These are phyloP conservation scores for Oryza coarctata DNA, from an alignment of 176 grass and related monocot species.

Conservation along the genomic window DNA sequence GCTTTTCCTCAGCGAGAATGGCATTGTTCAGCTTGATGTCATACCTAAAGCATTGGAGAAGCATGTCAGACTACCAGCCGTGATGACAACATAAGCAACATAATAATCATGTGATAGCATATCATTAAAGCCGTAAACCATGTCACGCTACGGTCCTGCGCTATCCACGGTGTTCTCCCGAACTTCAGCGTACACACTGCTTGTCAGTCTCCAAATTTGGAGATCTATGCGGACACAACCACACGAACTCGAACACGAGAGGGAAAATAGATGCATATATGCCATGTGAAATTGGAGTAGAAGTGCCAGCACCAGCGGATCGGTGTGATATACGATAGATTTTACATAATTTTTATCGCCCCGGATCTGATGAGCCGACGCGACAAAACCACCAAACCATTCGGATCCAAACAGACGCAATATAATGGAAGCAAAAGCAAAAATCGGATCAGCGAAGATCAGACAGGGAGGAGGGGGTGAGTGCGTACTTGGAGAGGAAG, in stretches of 20 bases:
- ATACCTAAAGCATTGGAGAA: constrained; percentile 59
- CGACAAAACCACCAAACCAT: not conserved
- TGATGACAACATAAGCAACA: constrained; percentile 10
- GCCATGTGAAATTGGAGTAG: not conserved
- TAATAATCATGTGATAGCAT: constrained; percentile 3
- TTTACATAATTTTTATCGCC: not conserved
- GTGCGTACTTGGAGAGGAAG: constrained; percentile 80
- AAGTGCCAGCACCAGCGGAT: not conserved
- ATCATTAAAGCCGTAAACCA: not conserved
- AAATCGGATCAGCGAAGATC: constrained; percentile 8
- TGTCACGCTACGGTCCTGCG: not conserved
- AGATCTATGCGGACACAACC: not conserved
- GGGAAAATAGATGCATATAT: not conserved
- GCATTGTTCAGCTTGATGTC: constrained; percentile 82
- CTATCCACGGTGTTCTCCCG: not conserved
- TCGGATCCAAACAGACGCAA: not conserved
- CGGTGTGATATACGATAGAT: not conserved
- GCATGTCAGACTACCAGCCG: constrained; percentile 10
- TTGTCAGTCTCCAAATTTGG: not conserved
- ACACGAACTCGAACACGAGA: not conserved
- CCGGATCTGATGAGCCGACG: constrained; percentile 34
- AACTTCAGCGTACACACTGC: not conserved
- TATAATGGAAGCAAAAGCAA: not conserved
- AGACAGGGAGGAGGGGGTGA: not conserved
- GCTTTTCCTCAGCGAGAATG: constrained; percentile 82